Base-by-base conservation (phyloP, 2,329 filamentous ascomycete genomes). In the Ophiostoma sp. region DNA sequence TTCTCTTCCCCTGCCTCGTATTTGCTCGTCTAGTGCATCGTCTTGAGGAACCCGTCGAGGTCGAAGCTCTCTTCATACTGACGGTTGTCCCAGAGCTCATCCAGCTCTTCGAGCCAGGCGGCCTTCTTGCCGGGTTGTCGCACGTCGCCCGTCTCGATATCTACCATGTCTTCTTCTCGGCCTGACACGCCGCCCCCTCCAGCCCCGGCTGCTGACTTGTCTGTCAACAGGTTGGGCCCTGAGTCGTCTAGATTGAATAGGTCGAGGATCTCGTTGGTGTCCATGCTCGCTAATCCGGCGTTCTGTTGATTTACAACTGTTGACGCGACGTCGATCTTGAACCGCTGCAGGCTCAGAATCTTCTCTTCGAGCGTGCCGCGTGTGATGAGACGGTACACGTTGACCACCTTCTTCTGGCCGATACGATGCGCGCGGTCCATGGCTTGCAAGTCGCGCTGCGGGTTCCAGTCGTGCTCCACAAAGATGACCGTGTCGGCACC, bases 261-360 rank as follows among this genome's bases (percentile, higher is more conserved):
- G 75, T 99, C 95, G 3, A 99, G 85, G 70, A 99, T 96, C 78
- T 99, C 93, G 75, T 98, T 95, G 52, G 96, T 99, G 78, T 98
- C 94, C 95, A 99, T 99, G 14, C 93, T 96, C 65, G 83, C 89
- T 1, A 99, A 81, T 0, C 95, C 95, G 1, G 95, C 94, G 74
- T 99, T 99, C 80, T 99, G 95, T 79, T 99, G 95, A 77, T 99
- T 99, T 72, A 99, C 96, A 5, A 99, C 95, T 0, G 96, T 99
- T 66, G 91, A 96, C 58, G 95, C 96, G 27, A 99, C 93, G 78
- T 99, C 95, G 75, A 99, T 97, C 83, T 99, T 99, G 88, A 99
- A 99, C 66, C 95, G 90, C 86, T 99, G 95, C 68, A 99, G 88
- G 76, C 91, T 96, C 75, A 99, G 82, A 76, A 99, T 99, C 86